These are phyloP conservation scores for Ascochyta viciae-villosae DNA, from an alignment of 2,329 filamentous ascomycete species.

Conservation along the genomic window DNA sequence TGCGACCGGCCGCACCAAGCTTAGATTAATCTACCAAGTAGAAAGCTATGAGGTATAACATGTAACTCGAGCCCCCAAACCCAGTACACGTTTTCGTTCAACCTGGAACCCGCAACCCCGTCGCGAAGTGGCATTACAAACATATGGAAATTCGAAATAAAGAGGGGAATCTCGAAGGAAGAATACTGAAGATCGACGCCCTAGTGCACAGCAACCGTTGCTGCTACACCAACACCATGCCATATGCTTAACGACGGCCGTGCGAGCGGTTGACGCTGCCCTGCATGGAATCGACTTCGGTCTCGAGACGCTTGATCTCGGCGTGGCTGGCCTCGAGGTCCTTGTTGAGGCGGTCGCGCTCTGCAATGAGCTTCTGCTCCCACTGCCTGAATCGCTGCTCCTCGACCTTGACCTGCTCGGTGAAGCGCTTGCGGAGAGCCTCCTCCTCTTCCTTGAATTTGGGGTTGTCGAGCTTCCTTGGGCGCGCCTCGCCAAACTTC, in stretches of 20 bases:
- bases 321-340: slow-evolving; percentile 98
- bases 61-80: slow-evolving; percentile 16
- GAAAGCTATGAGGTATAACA: slow-evolving; percentile 16
- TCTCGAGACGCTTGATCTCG: slow-evolving; percentile 85
- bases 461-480: slow-evolving; percentile 98
- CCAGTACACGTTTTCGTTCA: slow-evolving; percentile 18
- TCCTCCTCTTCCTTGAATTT: slow-evolving; percentile 99
- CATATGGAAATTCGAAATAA: slow-evolving; percentile 46
- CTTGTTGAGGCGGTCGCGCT: slow-evolving; percentile 99
- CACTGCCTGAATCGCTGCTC: slow-evolving; percentile 99
- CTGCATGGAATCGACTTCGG: slow-evolving; percentile 92
- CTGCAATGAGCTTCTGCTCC: slow-evolving; percentile 99
- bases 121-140: slow-evolving; percentile 51
- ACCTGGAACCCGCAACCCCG: slow-evolving; percentile 24
- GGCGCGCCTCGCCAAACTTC: slow-evolving; percentile 97
- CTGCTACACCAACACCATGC: slow-evolving; percentile 16
- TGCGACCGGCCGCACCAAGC: slow-evolving; percentile 12
- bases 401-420: slow-evolving; percentile 99
- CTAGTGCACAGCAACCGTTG: slow-evolving; percentile 22
- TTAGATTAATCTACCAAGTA: slow-evolving; percentile 20
- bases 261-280: slow-evolving; percentile 88
- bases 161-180: slow-evolving; percentile 51
- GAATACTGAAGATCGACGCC: slow-evolving; percentile 31
- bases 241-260: slow-evolving; percentile 75
- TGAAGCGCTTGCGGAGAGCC: slow-evolving; percentile 97